Evolutionary conservation across 768 basidiomycete genomes (phyloP).

Genomic region (Lentinula sp.): DNA sequence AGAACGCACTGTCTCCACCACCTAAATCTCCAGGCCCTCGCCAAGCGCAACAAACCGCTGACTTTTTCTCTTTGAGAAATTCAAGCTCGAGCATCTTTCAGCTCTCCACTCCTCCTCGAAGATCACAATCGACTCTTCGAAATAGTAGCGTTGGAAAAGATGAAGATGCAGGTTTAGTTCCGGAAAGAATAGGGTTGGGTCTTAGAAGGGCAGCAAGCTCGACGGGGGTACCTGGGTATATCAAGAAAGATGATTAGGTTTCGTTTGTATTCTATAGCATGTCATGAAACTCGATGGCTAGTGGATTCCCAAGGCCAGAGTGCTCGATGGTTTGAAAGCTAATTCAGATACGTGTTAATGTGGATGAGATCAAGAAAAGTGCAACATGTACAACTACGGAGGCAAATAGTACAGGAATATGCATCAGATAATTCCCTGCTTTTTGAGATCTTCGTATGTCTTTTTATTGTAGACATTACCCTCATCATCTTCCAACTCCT

Average conservation of each 20-base stretch:
- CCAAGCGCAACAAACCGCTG: constrained; percentile 22
- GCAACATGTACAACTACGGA: background rate
- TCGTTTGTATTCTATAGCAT: too few relatives aligned
- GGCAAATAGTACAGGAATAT: background rate
- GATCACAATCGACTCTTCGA: constrained; percentile 20
- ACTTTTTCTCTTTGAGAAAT: constrained; percentile 21
- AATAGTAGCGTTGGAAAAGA: constrained; percentile 10
- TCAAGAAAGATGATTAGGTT: background rate
- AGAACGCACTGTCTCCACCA: constrained; percentile 1
- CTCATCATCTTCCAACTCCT: constrained; percentile 97
- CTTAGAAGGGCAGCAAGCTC: constrained; percentile 20
- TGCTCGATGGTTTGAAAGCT: too few relatives aligned
- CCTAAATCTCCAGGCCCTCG: background rate
- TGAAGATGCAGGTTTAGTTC: constrained; percentile 6
- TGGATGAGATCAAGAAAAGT: background rate
- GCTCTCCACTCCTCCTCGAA: constrained; percentile 34
- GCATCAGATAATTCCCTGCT: constrained; percentile 79
- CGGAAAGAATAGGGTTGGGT: constrained; percentile 21
- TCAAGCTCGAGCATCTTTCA: constrained; percentile 22
- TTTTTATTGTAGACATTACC: constrained; percentile 98
- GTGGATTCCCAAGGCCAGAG: too few relatives aligned
- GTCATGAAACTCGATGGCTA: too few relatives aligned
- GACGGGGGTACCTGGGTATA: background rate
- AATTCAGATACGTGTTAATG: background rate
- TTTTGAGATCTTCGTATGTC: constrained; percentile 96